Base-by-base conservation (phyloP, 768 basidiomycete species). In the Epithele typhae region DNA sequence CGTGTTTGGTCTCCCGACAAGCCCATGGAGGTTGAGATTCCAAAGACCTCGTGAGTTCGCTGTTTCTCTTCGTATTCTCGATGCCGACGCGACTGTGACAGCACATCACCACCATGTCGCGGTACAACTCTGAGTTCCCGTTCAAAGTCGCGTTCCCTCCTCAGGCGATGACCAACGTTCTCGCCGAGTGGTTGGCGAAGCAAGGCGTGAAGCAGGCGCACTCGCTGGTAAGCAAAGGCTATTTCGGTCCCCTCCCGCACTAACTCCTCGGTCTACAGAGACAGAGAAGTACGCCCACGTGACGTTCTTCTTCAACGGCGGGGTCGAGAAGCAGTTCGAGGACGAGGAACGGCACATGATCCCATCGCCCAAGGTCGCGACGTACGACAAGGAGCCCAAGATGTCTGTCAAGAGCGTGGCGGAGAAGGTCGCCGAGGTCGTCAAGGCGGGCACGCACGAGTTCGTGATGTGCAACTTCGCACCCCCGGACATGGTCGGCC, bases 401-500 rank as follows among this genome's bases (percentile, higher is more conserved):
- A 96, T 97, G 93, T 87, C 82, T 60, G 92, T 82, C 4, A 84
- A 89, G 53, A 78, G 71, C 32, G 93, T 97, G 15, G 93, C 92
- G 0, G 87, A 92, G 59, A 91, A 90, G 65, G 92, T 96, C n/a
- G 88, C 89, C 1, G 84, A 91, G 65, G 75, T 92, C 7, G 77
- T 97, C 53, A 76, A 75, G 59, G 70, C 71, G 56, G 68, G 73
- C 45, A 73, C 82, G 37, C 77, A 89, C 59, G 87, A 94, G 36
- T 96, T 96, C 60, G 79, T 96, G 48, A 96, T 96, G 92, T 95
- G 92, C 73, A 96, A 95, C 70, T 96, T 95, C 65, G 93, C 93
- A 3, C 93, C 93, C 27, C 93, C 93, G 4, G 93, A 97, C 61
- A 95, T 96, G 93, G 93, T 95, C 43, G 92, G 94, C 27, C 94